Conservation (phyloP, 2,329 filamentous ascomycete species). For the Beauveria medogensis region DNA sequence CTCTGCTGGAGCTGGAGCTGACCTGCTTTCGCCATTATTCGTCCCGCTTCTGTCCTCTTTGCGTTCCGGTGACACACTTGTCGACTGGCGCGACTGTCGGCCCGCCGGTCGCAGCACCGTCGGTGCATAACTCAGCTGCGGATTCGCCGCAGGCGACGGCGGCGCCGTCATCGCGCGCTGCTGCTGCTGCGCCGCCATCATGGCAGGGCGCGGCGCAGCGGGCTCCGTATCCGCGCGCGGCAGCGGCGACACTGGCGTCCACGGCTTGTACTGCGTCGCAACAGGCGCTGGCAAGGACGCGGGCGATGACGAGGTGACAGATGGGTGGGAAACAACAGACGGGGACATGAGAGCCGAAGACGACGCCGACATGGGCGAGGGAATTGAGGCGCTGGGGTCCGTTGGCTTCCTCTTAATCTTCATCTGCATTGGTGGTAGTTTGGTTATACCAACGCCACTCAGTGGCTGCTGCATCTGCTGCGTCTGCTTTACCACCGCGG, state of each 20-base stretch:
- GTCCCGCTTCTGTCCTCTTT: neutral
- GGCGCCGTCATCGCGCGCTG: neutral
- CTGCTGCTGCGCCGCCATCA: neutral
- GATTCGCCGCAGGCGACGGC: neutral
- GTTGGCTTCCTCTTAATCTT: conserved; percentile 7
- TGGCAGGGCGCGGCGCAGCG: neutral
- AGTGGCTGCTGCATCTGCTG: conserved; percentile 12
- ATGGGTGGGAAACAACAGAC: neutral
- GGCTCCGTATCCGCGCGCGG: neutral
- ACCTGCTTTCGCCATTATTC: no score
- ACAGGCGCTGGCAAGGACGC: neutral
- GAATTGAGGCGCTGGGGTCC: neutral
- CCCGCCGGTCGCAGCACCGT: conserved; percentile 4
- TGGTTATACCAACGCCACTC: conserved; percentile 12
- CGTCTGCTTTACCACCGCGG: neutral
- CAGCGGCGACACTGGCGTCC: neutral
- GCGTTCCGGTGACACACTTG: conserved; percentile 8
- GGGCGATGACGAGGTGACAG: neutral
- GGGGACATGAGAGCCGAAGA: neutral
- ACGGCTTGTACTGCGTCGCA: neutral
- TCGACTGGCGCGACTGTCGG: neutral
- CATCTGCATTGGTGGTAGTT: neutral
- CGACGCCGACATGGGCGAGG: neutral
- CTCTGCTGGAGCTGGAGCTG: neutral
- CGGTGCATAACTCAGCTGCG: neutral